Conservation (phyloP, 345 rosid species). For the Kandelia obovata region DNA sequence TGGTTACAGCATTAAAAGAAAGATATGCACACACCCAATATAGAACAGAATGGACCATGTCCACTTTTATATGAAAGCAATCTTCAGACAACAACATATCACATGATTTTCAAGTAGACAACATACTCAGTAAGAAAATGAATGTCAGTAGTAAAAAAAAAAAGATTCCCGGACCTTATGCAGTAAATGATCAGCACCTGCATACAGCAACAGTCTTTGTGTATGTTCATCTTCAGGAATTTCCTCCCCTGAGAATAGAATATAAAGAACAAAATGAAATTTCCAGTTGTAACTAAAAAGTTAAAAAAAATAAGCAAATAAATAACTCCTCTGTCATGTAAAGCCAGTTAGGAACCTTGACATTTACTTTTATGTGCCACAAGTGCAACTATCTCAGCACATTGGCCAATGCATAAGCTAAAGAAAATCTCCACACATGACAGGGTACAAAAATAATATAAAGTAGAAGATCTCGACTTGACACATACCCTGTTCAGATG, state of each 20-base stretch:
- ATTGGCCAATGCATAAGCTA: neutral
- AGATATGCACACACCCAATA: neutral
- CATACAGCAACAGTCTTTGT: constrained; percentile 53
- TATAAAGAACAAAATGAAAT: neutral
- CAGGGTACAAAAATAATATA: neutral
- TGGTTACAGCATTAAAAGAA: neutral
- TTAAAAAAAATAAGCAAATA: neutral
- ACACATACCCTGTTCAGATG: constrained; percentile 75
- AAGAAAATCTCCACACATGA: neutral
- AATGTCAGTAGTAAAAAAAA: neutral
- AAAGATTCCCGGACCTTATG: constrained; percentile 61
- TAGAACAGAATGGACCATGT: neutral
- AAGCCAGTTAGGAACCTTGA: neutral
- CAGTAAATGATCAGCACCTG: constrained; percentile 67
- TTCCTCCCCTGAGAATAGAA: constrained; percentile 50
- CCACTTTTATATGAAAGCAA: neutral
- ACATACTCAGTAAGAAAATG: neutral
- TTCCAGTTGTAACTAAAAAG: neutral
- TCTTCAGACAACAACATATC: neutral
- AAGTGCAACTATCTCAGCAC: neutral
- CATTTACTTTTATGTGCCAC: too few species aligned
- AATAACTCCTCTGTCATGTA: neutral
- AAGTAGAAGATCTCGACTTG: neutral
- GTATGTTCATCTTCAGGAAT: constrained; percentile 46
- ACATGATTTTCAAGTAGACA: neutral